These are phyloP conservation scores for Brassica hybrid DNA, from an alignment of 441 rosid genomes.

Conservation along the genomic window DNA sequence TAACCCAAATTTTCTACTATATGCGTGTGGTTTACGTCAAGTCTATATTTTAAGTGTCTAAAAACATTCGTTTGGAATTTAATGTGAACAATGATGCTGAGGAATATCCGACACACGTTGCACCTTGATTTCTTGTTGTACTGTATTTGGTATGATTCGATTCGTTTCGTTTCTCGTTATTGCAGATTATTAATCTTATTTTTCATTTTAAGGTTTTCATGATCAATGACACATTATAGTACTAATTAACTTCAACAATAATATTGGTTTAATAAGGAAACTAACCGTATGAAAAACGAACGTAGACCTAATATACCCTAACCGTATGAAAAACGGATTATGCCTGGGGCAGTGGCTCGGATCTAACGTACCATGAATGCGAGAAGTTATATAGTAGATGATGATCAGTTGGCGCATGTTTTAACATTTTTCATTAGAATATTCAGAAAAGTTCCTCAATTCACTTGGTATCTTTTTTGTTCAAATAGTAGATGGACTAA, in stretches of 20 bases:
- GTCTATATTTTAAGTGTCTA: slow-evolving; percentile 14
- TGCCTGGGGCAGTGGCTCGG: background rate
- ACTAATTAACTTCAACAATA: background rate
- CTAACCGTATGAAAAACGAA: background rate
- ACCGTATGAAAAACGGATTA: too few species aligned
- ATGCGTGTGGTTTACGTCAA: slow-evolving; percentile 37
- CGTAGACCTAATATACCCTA: slow-evolving; percentile 1
- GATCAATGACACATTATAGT: slow-evolving; percentile 13
- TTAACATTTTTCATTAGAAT: slow-evolving; percentile 4
- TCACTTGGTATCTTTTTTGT: too few species aligned
- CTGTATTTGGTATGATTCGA: slow-evolving; percentile 34
- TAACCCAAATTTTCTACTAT: background rate
- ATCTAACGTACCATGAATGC: background rate
- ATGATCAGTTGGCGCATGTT: background rate
- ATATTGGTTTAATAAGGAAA: background rate
- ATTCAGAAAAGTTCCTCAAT: too few species aligned
- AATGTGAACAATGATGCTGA: slow-evolving; percentile 34
- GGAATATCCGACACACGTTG: slow-evolving; percentile 49
- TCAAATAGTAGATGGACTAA: too few species aligned
- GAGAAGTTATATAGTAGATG: background rate
- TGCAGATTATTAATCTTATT: background rate
- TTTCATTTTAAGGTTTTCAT: slow-evolving; percentile 5
- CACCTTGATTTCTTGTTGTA: slow-evolving; percentile 31
- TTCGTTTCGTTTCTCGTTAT: background rate
- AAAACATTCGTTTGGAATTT: background rate